Conservation (phyloP, 2,329 filamentous ascomycete genomes). For the Fusarium chlamydosporum region DNA sequence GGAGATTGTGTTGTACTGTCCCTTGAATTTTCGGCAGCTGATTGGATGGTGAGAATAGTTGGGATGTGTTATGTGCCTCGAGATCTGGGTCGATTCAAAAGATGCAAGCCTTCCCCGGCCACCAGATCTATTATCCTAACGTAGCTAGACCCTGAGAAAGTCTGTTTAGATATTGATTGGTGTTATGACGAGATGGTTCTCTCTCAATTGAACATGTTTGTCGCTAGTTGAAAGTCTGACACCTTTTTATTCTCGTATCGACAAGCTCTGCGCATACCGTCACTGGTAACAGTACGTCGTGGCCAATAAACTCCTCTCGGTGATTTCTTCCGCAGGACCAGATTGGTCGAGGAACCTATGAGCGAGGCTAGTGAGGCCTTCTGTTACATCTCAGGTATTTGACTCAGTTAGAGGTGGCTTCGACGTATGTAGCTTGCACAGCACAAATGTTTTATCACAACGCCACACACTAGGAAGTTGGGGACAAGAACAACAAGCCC, state of each 20-base stretch:
- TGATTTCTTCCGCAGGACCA: background rate
- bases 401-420: conserved; percentile 12
- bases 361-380: background rate
- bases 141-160: background rate
- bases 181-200: background rate
- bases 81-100: background rate
- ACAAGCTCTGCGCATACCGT: background rate
- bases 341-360: background rate
- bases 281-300: background rate
- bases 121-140: background rate
- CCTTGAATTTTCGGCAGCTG: background rate
- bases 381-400: conserved; percentile 3
- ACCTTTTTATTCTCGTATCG: background rate
- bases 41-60: background rate
- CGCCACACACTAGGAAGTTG: background rate
- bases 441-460: background rate
- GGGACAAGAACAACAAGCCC: background rate
- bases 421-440: conserved; percentile 4
- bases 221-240: background rate
- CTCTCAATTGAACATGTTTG: background rate
- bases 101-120: background rate
- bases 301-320: background rate
- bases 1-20: background rate
- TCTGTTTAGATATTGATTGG: background rate
- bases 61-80: background rate